These are phyloP conservation scores for Triglochin maritima DNA, from an alignment of 106 monocot genomes.

Conservation along the genomic window DNA sequence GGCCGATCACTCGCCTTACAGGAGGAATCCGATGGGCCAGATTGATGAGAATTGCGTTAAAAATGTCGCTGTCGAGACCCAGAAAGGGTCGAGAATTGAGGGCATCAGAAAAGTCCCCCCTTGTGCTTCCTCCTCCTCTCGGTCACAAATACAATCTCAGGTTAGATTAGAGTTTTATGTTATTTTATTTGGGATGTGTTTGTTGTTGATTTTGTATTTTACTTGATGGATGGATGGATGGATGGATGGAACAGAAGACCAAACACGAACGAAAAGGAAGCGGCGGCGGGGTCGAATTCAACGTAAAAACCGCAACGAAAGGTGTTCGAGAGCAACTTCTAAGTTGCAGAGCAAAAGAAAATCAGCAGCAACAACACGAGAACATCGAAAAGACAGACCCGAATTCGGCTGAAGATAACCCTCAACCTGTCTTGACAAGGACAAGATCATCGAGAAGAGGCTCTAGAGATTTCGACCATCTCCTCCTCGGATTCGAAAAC, in stretches of 20 bases:
- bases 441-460: slow-evolving; percentile 47
- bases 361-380: background rate
- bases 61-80: background rate
- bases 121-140: background rate
- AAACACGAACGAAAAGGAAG: background rate
- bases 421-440: no score
- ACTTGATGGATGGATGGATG: background rate
- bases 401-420: no score
- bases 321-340: no score
- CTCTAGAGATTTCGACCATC: slow-evolving; percentile 35
- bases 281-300: no score
- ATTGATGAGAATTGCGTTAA: slow-evolving; percentile 51
- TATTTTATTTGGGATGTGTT: background rate
- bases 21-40: slow-evolving; percentile 79
- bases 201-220: background rate
- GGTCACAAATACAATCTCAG: background rate
- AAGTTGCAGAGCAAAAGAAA: no score
- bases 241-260: background rate
- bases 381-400: slow-evolving; percentile 8
- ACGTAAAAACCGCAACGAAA: no score
- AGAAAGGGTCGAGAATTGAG: slow-evolving; percentile 1
- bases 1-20: slow-evolving; percentile 27
- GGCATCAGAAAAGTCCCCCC: background rate
- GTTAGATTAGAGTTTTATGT: background rate
- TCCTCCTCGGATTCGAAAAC: slow-evolving; percentile 7